Percentiles rank a stretch among this genome's conserved stretches.
These are phyloP conservation scores for Yamagishiella unicocca DNA, from an alignment of 139 green algal genomes.

Conservation along the genomic window DNA sequence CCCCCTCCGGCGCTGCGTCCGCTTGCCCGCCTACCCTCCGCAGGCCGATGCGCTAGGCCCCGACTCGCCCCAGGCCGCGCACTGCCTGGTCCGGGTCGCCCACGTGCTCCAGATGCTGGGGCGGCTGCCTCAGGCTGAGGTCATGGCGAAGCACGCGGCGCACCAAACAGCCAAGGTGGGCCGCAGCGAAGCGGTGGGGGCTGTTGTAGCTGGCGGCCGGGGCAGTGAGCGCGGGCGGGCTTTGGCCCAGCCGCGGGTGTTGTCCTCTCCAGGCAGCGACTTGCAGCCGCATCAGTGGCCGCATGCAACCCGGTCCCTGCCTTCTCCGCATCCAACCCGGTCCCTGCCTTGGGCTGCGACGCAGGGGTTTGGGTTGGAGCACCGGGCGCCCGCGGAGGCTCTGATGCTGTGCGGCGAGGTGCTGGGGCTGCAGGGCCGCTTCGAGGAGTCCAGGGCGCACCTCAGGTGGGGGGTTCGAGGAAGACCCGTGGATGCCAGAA, in stretches of 20 bases:
- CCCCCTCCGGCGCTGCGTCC: neutral
- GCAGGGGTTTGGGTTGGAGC: slow-evolving; percentile 24
- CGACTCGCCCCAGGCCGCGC: slow-evolving; percentile 10
- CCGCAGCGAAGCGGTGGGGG: neutral
- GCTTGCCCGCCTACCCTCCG: neutral
- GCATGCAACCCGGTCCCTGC: too few species aligned
- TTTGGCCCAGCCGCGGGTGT: too few species aligned
- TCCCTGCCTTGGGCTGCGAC: neutral
- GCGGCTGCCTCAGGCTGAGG: slow-evolving; percentile 18
- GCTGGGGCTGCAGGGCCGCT: slow-evolving; percentile 26
- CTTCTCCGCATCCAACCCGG: too few species aligned
- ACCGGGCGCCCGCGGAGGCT: neutral
- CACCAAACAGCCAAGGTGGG: slow-evolving; percentile 4
- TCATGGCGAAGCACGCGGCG: slow-evolving; percentile 19
- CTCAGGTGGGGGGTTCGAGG: slow-evolving; percentile 14
- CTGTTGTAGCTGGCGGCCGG: neutral
- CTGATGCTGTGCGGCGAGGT: slow-evolving; percentile 25
- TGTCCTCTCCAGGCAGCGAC: too few species aligned
- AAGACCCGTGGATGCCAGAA: too few species aligned
- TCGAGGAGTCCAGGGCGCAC: slow-evolving; percentile 29
- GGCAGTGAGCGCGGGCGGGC: too few species aligned
- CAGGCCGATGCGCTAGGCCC: neutral
- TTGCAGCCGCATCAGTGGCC: too few species aligned
- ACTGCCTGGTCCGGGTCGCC: slow-evolving; percentile 21
- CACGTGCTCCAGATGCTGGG: neutral